phyloP scores from a whole-genome alignment of 2,329 filamentous ascomycete genomes.

The Phoma sp. region DNA sequence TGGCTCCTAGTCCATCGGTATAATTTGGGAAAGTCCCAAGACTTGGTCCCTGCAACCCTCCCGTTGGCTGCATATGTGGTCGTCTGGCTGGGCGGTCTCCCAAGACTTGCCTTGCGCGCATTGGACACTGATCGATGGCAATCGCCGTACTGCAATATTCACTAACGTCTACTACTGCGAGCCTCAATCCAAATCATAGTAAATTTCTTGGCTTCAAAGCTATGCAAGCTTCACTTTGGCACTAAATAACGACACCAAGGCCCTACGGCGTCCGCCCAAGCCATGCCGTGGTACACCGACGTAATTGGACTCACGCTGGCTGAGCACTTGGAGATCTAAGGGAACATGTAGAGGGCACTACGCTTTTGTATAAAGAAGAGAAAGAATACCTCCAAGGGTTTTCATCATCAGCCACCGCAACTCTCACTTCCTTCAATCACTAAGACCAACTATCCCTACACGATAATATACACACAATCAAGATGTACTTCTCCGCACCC shows the following conservation, averaged over 20 bases:
- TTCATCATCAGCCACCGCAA: slow-evolving; percentile 12
- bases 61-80: slow-evolving; percentile 5
- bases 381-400: neutral
- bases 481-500: slow-evolving; percentile 33
- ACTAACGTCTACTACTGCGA: neutral
- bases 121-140: slow-evolving; percentile 9
- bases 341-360: slow-evolving; percentile 7
- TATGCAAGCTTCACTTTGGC: slow-evolving; percentile 13
- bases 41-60: slow-evolving; percentile 1
- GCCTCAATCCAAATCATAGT: slow-evolving; percentile 17
- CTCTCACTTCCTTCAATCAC: neutral
- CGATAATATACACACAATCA: neutral
- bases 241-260: slow-evolving; percentile 23
- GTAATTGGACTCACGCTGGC: slow-evolving; percentile 21
- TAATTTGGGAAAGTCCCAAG: neutral
- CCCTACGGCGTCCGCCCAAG: slow-evolving; percentile 8
- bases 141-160: slow-evolving; percentile 6
- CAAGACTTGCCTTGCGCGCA: slow-evolving; percentile 1
- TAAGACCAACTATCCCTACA: neutral
- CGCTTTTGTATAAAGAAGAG: slow-evolving; percentile 26
- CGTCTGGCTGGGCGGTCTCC: neutral
- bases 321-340: neutral
- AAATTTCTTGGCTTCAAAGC: slow-evolving; percentile 24
- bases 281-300: slow-evolving; percentile 18
- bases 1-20: neutral